Percentiles rank a stretch among this genome's conserved stretches.
phyloP scores from a whole-genome alignment of 2,329 filamentous ascomycete species.

The Claviceps quebecensis region DNA sequence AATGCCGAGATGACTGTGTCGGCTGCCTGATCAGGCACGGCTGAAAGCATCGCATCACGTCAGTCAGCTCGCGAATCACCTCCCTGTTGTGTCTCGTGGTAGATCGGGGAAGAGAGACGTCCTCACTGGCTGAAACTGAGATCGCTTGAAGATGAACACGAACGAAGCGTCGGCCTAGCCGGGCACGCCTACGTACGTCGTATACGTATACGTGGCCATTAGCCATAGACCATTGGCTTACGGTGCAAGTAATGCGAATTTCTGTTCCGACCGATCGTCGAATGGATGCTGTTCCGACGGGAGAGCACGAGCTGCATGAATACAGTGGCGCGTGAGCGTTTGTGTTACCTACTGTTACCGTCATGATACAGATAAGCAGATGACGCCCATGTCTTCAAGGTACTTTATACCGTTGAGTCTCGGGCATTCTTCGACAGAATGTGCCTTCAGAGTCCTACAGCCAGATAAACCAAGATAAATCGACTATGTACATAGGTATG shows the following conservation, averaged over 20 bases:
- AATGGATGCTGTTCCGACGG: not conserved
- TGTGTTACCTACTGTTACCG: not conserved
- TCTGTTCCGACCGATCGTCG: not conserved
- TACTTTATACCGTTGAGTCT: not conserved
- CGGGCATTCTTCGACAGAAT: not conserved
- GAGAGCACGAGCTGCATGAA: not conserved
- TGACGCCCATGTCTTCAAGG: not conserved
- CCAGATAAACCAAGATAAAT: too few relatives aligned
- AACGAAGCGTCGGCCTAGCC: not conserved
- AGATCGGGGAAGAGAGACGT: slow-evolving; percentile 8
- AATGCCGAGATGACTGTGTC: not conserved
- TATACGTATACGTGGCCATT: not conserved
- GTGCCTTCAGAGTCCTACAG: too few relatives aligned
- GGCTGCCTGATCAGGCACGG: not conserved
- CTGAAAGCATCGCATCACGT: not conserved
- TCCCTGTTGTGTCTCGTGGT: not conserved
- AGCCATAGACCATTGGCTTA: not conserved
- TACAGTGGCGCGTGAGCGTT: not conserved
- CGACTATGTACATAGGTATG: not conserved
- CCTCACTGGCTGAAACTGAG: slow-evolving; percentile 31
- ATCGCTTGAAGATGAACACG: slow-evolving; percentile 37
- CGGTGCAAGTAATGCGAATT: not conserved
- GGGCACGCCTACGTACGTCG: too few relatives aligned
- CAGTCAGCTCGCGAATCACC: not conserved
- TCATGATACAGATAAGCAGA: not conserved